These are phyloP conservation scores for Notholithocarpus densiflorus DNA, from an alignment of 306 rosid species.

Conservation along the genomic window DNA sequence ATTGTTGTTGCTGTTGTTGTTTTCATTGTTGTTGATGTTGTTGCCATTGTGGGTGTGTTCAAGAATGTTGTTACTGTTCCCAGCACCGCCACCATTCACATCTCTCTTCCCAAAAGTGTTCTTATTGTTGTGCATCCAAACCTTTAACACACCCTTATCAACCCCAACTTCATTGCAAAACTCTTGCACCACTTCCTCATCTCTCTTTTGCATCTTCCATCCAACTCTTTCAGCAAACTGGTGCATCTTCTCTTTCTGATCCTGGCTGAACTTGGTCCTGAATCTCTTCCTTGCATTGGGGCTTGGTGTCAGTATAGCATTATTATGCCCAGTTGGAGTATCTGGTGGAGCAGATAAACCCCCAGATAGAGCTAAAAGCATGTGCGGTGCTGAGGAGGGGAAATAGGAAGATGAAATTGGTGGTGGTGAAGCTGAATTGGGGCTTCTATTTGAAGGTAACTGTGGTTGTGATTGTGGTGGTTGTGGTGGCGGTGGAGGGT, in stretches of 20 bases:
- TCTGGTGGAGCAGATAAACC: conserved; percentile 47
- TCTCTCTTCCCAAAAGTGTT: conserved; percentile 56
- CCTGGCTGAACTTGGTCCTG: conserved; percentile 71
- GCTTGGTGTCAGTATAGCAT: conserved; percentile 15
- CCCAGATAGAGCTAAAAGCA: conserved; percentile 79
- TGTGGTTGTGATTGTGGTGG: conserved; percentile 36
- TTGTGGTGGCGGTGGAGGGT: conserved; percentile 55
- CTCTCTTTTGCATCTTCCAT: conserved; percentile 98
- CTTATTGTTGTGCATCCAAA: conserved; percentile 99
- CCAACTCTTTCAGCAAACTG: conserved; percentile 73
- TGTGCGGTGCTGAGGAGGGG: conserved; percentile 94
- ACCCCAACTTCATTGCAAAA: conserved; percentile 71
- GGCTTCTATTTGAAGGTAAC: conserved; percentile 46
- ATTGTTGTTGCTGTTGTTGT: conserved; percentile 10
- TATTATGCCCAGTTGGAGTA: conserved; percentile 26
- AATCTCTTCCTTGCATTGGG: conserved; percentile 52
- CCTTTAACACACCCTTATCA: conserved; percentile 72
- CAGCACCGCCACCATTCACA: conserved; percentile 10
- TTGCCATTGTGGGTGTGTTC: conserved; percentile 24
- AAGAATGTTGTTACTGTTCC: neutral
- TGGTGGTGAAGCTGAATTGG: conserved; percentile 83
- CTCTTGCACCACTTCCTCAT: conserved; percentile 55
- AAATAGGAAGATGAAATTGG: conserved; percentile 95
- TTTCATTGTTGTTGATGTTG: neutral
- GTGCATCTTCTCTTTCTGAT: conserved; percentile 87